Base-by-base conservation (phyloP, 306 rosid genomes). In the barrel medic (Medicago truncatula) region DNA sequence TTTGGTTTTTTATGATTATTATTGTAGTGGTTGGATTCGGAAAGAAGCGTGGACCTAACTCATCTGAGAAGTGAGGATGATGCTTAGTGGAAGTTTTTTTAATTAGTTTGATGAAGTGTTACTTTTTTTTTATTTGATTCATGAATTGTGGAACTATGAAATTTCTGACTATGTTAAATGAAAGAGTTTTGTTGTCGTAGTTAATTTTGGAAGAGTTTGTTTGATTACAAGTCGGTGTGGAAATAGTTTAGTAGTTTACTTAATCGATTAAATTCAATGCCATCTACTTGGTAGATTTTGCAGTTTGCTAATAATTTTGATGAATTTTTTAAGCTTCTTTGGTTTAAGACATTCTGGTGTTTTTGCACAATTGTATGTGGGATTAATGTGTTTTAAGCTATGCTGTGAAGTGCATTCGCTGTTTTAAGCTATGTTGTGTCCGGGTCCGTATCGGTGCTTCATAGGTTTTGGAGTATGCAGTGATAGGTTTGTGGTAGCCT, bases 21-120 rank as follows among this genome's bases (percentile, higher is more conserved):
- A 21, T 82, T 82, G 82, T 72, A 82, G 82, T 77, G 21, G 83
- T 74, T 41, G 82, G 83, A 73, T 82, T 82, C 83, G 80, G 82
- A 4, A 78, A 78, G 82, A 78, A 78, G 77, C 82, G 83, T 39
- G 83, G 86, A 73, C 86, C 82, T 15, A 77, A 82, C 77, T 77
- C 83, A 40, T 78, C 86, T 9, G 80, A 82, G 80, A 82, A 82
- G 77, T 82, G 63, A 77, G 44, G 61, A 54, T 8, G 41, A 54
- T 40, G 46, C 23, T 10, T 50, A 71, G 76, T 46, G 4, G 9
- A 56, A 64, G 38, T 58, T 66, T 65, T 74, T 56, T 1, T 36
- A 0, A 2, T 53, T 76, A 71, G 65, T 0, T 65, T 58, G 43
- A 0, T 0, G 38, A 38, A 57, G 78, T 77, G 28, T 53, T 58